A percentile compares a stretch with the other conserved stretches of the same genome.
Conservation (phyloP, 768 basidiomycete genomes). For the Rickenella mellea region DNA sequence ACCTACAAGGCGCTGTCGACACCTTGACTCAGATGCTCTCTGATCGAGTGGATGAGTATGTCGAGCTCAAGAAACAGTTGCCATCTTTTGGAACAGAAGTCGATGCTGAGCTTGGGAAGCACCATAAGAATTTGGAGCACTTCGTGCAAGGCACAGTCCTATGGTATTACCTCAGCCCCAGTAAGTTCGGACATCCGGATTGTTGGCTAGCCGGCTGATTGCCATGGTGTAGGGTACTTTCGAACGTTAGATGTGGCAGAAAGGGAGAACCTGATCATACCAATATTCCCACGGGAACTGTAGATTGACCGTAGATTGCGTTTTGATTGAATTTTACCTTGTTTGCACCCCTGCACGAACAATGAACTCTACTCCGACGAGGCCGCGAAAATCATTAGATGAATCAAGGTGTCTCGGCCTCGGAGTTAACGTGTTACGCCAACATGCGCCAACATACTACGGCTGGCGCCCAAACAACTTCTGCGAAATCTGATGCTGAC, state of each 20-base stretch:
- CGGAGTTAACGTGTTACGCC: too few species aligned
- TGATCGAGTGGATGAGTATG: conserved; percentile 24
- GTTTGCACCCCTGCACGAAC: too few species aligned
- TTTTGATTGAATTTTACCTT: too few species aligned
- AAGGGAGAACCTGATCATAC: conserved; percentile 18
- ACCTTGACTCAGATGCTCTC: conserved; percentile 27
- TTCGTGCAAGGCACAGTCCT: conserved; percentile 29
- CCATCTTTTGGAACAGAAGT: conserved; percentile 26
- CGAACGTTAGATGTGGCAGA: conserved; percentile 23
- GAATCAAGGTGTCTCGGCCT: too few species aligned
- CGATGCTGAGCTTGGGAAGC: conserved; percentile 23
- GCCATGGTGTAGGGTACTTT: conserved; percentile 18
- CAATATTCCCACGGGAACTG: conserved; percentile 20
- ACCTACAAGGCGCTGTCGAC: conserved; percentile 24
- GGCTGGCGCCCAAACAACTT: too few species aligned
- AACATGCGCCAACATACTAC: too few species aligned
- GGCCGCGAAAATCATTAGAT: too few species aligned
- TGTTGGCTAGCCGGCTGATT: conserved; percentile 10
- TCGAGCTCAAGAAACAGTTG: conserved; percentile 19
- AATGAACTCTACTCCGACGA: too few species aligned
- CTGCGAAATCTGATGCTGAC: too few species aligned
- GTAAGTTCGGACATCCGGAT: conserved; percentile 16
- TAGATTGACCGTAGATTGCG: too few species aligned
- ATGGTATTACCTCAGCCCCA: conserved; percentile 31
- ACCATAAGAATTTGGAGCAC: conserved; percentile 25